A percentile compares a stretch with the other conserved stretches of the same genome.
Evolutionary conservation across 1,139 yeast species (phyloP).

Genomic region (Nadsonia commutata): DNA sequence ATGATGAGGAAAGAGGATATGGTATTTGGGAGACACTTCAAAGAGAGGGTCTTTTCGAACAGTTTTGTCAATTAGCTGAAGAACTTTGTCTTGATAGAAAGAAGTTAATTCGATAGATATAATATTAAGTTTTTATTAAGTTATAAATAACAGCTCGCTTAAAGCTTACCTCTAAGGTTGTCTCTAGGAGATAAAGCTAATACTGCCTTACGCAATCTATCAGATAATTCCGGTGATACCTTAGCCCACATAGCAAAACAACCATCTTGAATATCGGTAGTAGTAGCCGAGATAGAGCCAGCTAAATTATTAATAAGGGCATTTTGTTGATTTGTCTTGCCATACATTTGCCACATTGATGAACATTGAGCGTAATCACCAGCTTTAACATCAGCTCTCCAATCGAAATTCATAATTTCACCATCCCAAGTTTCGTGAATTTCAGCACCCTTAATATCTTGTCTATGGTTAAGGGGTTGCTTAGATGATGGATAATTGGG

Average conservation of each 20-base stretch:
- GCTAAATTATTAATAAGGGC: slow-evolving; percentile 76
- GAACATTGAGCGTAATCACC: slow-evolving; percentile 59
- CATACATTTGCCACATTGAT: slow-evolving; percentile 57
- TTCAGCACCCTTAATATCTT: slow-evolving; percentile 28
- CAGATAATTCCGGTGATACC: slow-evolving; percentile 55
- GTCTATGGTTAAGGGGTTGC: slow-evolving; percentile 34
- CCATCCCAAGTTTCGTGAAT: slow-evolving; percentile 83
- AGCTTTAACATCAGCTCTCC: slow-evolving; percentile 52
- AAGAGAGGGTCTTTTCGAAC: background rate
- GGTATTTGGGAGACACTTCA: background rate
- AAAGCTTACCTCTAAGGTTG: slow-evolving; percentile 9
- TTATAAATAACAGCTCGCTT: background rate
- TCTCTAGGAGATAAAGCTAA: slow-evolving; percentile 38
- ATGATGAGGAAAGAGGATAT: background rate
- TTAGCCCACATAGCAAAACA: slow-evolving; percentile 65
- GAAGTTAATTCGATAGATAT: background rate
- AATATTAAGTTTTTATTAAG: background rate
- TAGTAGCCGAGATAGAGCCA: slow-evolving; percentile 56
- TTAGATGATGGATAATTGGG: slow-evolving; percentile 48
- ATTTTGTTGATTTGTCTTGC: slow-evolving; percentile 51
- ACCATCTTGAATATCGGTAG: slow-evolving; percentile 62
- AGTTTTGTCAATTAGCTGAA: background rate
- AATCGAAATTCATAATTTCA: slow-evolving; percentile 77
- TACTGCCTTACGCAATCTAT: slow-evolving; percentile 47
- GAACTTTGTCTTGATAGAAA: background rate